Base-by-base conservation (phyloP, 163 green algal species). In the Botryococcus braunii region DNA sequence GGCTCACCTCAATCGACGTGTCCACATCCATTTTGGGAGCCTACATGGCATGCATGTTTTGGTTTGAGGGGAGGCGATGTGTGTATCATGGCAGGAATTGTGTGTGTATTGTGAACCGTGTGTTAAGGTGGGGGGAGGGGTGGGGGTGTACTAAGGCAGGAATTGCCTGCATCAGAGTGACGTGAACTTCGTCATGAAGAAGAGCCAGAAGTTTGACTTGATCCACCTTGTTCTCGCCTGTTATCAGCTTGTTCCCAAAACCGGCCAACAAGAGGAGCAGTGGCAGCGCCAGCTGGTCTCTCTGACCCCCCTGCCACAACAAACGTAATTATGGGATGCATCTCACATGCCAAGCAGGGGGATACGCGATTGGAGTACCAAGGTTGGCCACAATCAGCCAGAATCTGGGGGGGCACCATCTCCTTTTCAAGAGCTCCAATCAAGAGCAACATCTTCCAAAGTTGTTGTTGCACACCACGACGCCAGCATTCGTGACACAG, bases 191-290 rank as follows among this genome's bases (percentile, higher is more conserved):
- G 74, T 95, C 88, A 61, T 86, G 90, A 69, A 91, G 82, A 66
- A 91, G 85, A 4, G 79, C 79, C 21, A 94, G 65, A 39, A 95
- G 77, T 78, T 95, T 95, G 39, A 95, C 71, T 64, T 90, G 83
- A 48, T 52, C 43, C 70, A 70, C 25, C 23, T 65, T 47, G 38
- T 84, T 60, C 4, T 64, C 77, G 35, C 83, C 69, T 47, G 82
- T 75, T n/a, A 79, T 69, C 41, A 95, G 85, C n/a, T 85, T 65
- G 50, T 82, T 81, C 40, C 81, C 78, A 73, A 92, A 83, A 77
- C 94, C 85, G 3, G 79, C 80, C 60, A 89, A 77, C 47, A 95
- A 80, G 2, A 95, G 49, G 4, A 95, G 80, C 66, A 95, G 80
- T 8, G 88, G 83, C 65, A 92, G 68, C 34, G 78, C 76, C 36